Conservation (phyloP, 176 grass and related monocot genomes). For the Oryza nivara region DNA sequence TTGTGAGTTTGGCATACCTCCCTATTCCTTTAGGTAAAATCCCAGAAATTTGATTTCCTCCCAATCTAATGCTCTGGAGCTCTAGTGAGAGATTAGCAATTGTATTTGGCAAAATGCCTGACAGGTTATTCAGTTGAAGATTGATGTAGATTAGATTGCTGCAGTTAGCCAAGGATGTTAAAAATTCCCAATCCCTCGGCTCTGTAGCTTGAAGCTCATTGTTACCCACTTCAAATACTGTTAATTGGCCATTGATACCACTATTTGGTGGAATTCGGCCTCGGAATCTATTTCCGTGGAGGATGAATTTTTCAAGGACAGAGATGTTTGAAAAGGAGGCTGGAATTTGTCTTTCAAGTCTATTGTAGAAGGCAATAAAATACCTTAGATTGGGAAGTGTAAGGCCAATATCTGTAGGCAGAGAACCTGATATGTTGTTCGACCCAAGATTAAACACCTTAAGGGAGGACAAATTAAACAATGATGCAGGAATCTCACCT, state of each 20-base stretch:
- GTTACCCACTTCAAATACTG: neutral
- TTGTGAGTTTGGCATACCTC: neutral
- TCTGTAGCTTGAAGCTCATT: neutral
- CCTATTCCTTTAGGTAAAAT: neutral
- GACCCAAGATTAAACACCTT: neutral
- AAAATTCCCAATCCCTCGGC: constrained; percentile 10
- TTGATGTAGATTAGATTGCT: neutral
- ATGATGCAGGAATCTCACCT: neutral
- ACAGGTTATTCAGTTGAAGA: neutral
- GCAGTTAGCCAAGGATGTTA: constrained; percentile 9
- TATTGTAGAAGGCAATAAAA: neutral
- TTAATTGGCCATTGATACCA: neutral
- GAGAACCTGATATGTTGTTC: neutral
- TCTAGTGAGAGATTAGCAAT: neutral
- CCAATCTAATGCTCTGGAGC: neutral
- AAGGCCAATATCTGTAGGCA: neutral
- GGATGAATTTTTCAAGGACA: neutral
- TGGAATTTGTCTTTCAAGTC: neutral
- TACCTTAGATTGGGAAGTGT: neutral
- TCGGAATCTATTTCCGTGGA: neutral
- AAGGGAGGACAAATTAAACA: neutral
- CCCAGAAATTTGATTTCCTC: constrained; percentile 9
- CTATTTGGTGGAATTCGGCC: neutral
- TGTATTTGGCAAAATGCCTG: constrained; percentile 7
- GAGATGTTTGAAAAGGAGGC: neutral